A percentile compares a stretch with the other conserved stretches of the same genome.
phyloP scores from a whole-genome alignment of 176 grass and related monocot species.

The Tuctoria greenei region DNA sequence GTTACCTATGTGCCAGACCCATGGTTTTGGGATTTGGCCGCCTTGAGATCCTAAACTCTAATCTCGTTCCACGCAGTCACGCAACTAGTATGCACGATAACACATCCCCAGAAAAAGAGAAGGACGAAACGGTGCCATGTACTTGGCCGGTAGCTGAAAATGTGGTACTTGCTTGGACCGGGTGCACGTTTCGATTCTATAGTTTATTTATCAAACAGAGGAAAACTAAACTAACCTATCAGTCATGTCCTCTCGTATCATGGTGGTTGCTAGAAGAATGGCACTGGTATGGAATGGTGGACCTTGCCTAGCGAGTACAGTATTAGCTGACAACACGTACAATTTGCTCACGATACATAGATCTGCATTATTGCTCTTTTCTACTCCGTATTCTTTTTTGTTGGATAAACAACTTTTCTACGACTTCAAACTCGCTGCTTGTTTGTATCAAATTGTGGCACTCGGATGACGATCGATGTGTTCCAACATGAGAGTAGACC shows the following conservation, averaged over 20 bases:
- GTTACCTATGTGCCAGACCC: neutral
- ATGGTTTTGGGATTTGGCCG: slow-evolving; percentile 13
- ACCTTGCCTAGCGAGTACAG: slow-evolving; percentile 23
- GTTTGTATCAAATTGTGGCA: neutral
- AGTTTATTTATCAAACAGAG: slow-evolving; percentile 39
- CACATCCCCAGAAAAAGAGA: neutral
- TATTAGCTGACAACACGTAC: neutral
- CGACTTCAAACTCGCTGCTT: neutral
- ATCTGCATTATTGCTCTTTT: neutral
- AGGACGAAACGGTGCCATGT: neutral
- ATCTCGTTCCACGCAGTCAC: neutral
- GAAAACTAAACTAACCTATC: slow-evolving; percentile 47
- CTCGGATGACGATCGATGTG: slow-evolving; percentile 4
- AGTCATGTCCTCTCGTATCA: slow-evolving; percentile 42
- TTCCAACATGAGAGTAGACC: neutral
- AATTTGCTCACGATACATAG: neutral
- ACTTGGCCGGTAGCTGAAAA: neutral
- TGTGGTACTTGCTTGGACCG: neutral
- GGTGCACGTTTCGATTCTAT: neutral
- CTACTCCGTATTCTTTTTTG: neutral
- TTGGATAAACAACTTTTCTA: neutral
- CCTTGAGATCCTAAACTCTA: neutral
- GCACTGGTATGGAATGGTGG: neutral
- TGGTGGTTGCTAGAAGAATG: slow-evolving; percentile 30
- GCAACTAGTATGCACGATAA: neutral